Percentiles rank a stretch among this genome's conserved stretches.
phyloP scores from a whole-genome alignment of 1,284 basidiomycete genomes.

The Cutaneotrichosporon spelunceum region DNA sequence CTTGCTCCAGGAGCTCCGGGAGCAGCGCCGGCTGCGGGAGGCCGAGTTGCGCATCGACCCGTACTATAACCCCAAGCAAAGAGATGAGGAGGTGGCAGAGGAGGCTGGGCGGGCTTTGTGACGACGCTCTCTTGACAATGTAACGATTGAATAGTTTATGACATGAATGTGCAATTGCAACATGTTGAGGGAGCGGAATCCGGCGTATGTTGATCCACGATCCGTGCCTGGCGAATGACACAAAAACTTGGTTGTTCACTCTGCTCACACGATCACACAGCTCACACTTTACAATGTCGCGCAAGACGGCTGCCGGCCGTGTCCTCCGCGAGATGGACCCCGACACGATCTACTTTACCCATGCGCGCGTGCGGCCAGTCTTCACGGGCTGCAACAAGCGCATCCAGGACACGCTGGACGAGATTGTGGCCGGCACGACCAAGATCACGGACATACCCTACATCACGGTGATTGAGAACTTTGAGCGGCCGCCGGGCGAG shows the following conservation, averaged over 20 bases:
- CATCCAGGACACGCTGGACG: constrained; percentile 22
- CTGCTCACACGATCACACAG: background rate
- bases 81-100: background rate
- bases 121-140: background rate
- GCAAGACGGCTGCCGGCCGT: constrained; percentile 21
- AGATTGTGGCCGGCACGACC: constrained; percentile 18
- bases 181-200: background rate
- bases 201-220: background rate
- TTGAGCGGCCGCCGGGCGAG: constrained; percentile 3
- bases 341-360: constrained; percentile 22
- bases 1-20: background rate
- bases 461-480: constrained; percentile 25
- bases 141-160: background rate
- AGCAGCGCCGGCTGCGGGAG: background rate
- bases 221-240: background rate
- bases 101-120: background rate
- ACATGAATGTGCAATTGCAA: background rate
- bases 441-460: constrained; percentile 22
- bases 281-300: constrained; percentile 6
- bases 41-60: constrained; percentile 3
- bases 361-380: constrained; percentile 21
- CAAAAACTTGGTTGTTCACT: background rate
- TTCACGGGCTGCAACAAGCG: constrained; percentile 25
- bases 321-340: constrained; percentile 21
- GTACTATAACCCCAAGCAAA: background rate